These are phyloP conservation scores for Stereum hirsutum DNA, from an alignment of 1,284 basidiomycete species.

Conservation along the genomic window DNA sequence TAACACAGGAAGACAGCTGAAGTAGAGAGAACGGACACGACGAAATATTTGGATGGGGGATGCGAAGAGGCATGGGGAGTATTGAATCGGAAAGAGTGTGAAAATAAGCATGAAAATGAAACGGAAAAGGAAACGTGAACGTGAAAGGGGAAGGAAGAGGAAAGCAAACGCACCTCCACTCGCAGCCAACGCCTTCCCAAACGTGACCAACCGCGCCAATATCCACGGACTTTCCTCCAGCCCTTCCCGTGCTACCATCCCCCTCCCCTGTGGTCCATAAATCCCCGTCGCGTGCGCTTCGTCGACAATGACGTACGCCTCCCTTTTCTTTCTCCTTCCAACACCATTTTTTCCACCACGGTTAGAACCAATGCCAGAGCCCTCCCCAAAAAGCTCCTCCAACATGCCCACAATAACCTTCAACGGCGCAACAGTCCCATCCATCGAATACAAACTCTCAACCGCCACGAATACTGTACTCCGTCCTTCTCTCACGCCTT, in stretches of 20 bases:
- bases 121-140: neutral
- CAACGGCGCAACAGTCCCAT: slow-evolving; percentile 84
- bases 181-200: slow-evolving; percentile 64
- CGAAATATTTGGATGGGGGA: too few species aligned
- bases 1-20: too few species aligned
- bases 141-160: neutral
- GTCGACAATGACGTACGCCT: slow-evolving; percentile 68
- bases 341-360: too few species aligned
- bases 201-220: slow-evolving; percentile 59
- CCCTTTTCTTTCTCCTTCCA: too few species aligned
- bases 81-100: too few species aligned
- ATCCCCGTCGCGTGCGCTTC: slow-evolving; percentile 86
- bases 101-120: too few species aligned
- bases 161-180: slow-evolving; percentile 59
- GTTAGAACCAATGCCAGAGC: too few species aligned
- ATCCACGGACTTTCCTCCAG: slow-evolving; percentile 52
- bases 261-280: slow-evolving; percentile 74
- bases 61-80: too few species aligned
- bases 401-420: slow-evolving; percentile 50
- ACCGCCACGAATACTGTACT: slow-evolving; percentile 71
- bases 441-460: slow-evolving; percentile 93
- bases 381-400: slow-evolving; percentile 47
- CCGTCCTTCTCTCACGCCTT: slow-evolving; percentile 23
- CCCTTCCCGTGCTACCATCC: slow-evolving; percentile 55
- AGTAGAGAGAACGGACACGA: too few species aligned